Conservation (phyloP, 352 stramenopile genomes). For the Globisporangium uncinulatum region DNA sequence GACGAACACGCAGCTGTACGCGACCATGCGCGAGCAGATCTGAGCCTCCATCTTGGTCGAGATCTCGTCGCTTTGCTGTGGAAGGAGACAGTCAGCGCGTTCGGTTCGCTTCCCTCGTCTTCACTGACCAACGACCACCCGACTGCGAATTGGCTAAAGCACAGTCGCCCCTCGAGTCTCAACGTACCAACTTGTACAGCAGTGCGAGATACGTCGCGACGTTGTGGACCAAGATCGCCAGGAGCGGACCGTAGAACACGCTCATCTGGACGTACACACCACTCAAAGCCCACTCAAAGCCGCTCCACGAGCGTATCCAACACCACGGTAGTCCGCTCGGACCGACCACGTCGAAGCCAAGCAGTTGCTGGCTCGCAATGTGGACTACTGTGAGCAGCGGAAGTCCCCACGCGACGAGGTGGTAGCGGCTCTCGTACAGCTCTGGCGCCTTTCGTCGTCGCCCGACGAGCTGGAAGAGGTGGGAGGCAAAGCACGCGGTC, state of each 20-base stretch:
- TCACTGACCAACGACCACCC: neutral
- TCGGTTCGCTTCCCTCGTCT: neutral
- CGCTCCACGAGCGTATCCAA: constrained; percentile 70
- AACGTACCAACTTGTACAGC: constrained; percentile 50
- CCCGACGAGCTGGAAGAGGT: constrained; percentile 64
- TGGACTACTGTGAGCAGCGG: constrained; percentile 37
- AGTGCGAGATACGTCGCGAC: constrained; percentile 50
- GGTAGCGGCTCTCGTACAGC: constrained; percentile 62
- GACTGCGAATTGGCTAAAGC: neutral
- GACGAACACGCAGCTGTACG: constrained; percentile 59
- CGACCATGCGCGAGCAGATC: constrained; percentile 59
- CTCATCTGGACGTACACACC: constrained; percentile 58
- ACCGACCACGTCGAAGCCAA: constrained; percentile 46
- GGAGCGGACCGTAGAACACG: constrained; percentile 52
- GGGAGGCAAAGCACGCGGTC: constrained; percentile 73
- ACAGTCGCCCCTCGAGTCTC: neutral
- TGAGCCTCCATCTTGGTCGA: constrained; percentile 64
- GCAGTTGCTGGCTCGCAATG: constrained; percentile 33
- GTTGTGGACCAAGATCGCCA: constrained; percentile 55
- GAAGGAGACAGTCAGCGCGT: neutral
- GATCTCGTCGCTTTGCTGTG: constrained; percentile 38
- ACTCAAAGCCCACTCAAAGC: constrained; percentile 36
- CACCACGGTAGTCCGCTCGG: constrained; percentile 68
- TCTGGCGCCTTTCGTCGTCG: constrained; percentile 45
- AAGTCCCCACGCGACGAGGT: constrained; percentile 64